Evolutionary conservation across 2,329 filamentous ascomycete genomes (phyloP).

Genomic region (Pyrenophora tritici-repentis): DNA sequence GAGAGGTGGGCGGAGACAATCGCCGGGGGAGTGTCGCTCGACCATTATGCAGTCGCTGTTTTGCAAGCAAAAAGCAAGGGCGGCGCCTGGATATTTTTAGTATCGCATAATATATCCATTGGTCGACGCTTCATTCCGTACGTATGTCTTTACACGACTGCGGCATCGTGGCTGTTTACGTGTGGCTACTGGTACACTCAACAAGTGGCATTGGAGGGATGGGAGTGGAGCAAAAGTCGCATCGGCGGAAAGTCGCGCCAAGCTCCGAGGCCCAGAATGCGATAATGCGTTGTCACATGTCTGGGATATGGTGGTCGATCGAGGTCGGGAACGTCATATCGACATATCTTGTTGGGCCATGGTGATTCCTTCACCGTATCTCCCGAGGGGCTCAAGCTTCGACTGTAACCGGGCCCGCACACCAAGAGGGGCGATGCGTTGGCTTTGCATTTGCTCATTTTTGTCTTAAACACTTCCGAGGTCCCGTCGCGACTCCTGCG

Average conservation of each 20-base stretch:
- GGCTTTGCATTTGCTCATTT: slow-evolving; percentile 2
- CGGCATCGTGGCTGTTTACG: slow-evolving; percentile 65
- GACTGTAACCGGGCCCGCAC: slow-evolving; percentile 8
- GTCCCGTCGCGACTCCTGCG: neutral
- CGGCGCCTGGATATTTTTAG: slow-evolving; percentile 67
- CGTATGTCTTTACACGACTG: slow-evolving; percentile 96
- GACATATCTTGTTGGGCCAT: neutral
- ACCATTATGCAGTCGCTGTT: slow-evolving; percentile 96
- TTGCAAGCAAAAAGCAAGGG: slow-evolving; percentile 92
- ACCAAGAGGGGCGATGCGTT: slow-evolving; percentile 10
- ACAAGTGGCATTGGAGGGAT: slow-evolving; percentile 8
- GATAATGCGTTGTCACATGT: slow-evolving; percentile 27
- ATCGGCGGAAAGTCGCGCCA: slow-evolving; percentile 3
- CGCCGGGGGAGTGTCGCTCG: slow-evolving; percentile 80
- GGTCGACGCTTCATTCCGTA: slow-evolving; percentile 54
- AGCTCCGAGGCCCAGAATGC: slow-evolving; percentile 12
- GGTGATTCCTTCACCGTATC: slow-evolving; percentile 8
- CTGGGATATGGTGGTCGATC: slow-evolving; percentile 4
- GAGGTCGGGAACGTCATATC: slow-evolving; percentile 15
- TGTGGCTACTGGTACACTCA: slow-evolving; percentile 2
- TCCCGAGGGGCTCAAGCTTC: slow-evolving; percentile 4
- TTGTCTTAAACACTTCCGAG: slow-evolving; percentile 3
- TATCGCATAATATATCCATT: neutral
- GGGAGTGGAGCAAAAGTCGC: slow-evolving; percentile 11
- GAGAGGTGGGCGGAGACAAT: slow-evolving; percentile 85